Conservation (phyloP, 257 asterid genomes). For the Knoxia roxburghii region DNA sequence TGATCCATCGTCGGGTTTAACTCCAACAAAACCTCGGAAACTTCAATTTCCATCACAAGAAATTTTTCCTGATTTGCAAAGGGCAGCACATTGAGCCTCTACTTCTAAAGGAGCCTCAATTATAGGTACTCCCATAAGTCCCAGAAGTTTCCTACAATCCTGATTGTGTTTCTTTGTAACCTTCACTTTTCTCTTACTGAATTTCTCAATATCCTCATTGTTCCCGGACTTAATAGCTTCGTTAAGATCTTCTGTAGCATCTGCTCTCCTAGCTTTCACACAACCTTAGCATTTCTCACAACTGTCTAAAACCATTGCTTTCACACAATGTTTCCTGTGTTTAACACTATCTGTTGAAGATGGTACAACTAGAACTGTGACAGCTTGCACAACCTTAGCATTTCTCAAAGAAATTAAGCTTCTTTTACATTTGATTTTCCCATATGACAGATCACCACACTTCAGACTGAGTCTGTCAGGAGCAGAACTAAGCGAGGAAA, state of each 20-base stretch:
- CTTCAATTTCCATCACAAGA: conserved; percentile 99
- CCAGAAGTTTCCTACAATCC: conserved; percentile 89
- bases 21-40: conserved; percentile 87
- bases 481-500: conserved; percentile 44
- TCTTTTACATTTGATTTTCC: conserved; percentile 33
- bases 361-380: conserved; percentile 62
- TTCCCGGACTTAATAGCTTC: conserved; percentile 76
- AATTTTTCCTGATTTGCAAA: conserved; percentile 76
- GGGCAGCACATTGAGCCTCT: conserved; percentile 94
- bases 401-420: conserved; percentile 39
- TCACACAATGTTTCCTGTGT: conserved; percentile 46
- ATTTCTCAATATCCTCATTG: conserved; percentile 90
- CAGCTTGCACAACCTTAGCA: conserved; percentile 48
- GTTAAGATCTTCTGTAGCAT: conserved; percentile 76
- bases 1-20: conserved; percentile 92
- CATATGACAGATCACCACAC: conserved; percentile 46
- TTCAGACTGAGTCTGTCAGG: conserved; percentile 49
- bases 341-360: conserved; percentile 49
- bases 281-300: no score
- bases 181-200: conserved; percentile 96
- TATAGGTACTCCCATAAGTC: conserved; percentile 97
- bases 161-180: conserved; percentile 90
- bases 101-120: conserved; percentile 99
- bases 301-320: conserved; percentile 76
- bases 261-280: conserved; percentile 87